Evolutionary conservation across 345 rosid species (phyloP), one percentile per base, ranked within the genome.

Genomic region (Arabis alpina): DNA sequence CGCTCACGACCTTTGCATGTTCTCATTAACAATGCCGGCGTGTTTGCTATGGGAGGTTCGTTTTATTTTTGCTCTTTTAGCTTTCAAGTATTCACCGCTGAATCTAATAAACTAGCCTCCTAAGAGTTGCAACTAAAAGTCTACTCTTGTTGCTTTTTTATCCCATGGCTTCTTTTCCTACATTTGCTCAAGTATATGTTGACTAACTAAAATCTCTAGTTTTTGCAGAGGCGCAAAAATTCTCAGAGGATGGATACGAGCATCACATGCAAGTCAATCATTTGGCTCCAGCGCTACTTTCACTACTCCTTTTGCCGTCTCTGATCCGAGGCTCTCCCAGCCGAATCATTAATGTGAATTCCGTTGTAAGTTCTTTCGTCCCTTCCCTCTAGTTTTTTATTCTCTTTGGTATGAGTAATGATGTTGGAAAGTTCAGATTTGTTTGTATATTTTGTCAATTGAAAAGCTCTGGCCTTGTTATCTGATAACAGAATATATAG

Each of bases 211-310:
- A 54, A 16, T 34, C 70, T 25, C 19, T 64, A 4, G 42, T 42
- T 49, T 64, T 1, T 73, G 58, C 75, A 92, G 97, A 86, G 77
- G 87, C 93, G 27, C 97, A 94, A 77, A 89, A 78, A 44, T 88
- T 94, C 80, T 91, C 99, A 24, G 89, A 86, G 71, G 92, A 94
- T 73, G 96, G 93, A 37, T 79, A 84, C 73, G 98, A 94, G 82
- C 89, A 88, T 54, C 99, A 94, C 71, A 87, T 92, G 93, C 98
- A 92, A 94, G 99, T 92, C 43, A 94, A 94, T 83, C 98, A 94
- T 84, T 79, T 94, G 62, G 97, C 97, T 78, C 98, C 98, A 54
- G 90, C 98, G 5, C 75, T 89, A 70, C 96, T 92, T 78, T 88
- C 93, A 8, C 60, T 92, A 45, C 81, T 92, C 76, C 98, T 92